A percentile compares a stretch with the other conserved stretches of the same genome.
Evolutionary conservation across 345 rosid species (phyloP).

Genomic region (Cardiospermum halicacabum): DNA sequence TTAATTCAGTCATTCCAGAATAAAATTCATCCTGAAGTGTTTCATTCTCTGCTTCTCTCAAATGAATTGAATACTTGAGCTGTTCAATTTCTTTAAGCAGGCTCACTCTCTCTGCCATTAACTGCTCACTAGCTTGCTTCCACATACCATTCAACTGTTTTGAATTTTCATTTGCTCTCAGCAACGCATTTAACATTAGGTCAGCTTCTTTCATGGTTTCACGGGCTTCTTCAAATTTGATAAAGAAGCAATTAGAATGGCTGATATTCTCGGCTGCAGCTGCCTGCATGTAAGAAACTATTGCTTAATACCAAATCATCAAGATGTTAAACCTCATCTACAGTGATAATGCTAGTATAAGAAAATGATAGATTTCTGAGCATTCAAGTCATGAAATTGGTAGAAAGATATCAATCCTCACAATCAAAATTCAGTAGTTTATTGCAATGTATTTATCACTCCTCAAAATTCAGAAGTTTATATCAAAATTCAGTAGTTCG

Average conservation of each 20-base stretch:
- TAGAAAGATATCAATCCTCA: background rate
- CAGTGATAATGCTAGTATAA: constrained; percentile 1
- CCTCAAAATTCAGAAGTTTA: no score
- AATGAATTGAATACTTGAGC: constrained; percentile 42
- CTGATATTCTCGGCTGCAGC: constrained; percentile 31
- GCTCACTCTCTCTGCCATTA: constrained; percentile 41
- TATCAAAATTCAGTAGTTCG: no score
- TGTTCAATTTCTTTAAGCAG: constrained; percentile 52
- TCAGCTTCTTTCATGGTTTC: constrained; percentile 78
- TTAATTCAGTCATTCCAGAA: constrained; percentile 37
- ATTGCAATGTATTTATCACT: no score
- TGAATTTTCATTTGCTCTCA: constrained; percentile 59
- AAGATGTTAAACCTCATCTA: constrained; percentile 19
- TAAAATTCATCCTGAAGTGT: constrained; percentile 38
- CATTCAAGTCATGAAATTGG: background rate
- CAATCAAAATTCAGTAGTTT: constrained; percentile 11
- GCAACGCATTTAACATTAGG: constrained; percentile 51
- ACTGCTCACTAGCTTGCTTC: constrained; percentile 52
- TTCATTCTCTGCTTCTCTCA: constrained; percentile 53
- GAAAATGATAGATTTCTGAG: background rate
- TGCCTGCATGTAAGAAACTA: constrained; percentile 26
- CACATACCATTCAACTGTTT: constrained; percentile 45
- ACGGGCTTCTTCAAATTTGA: constrained; percentile 61
- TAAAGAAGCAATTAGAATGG: constrained; percentile 43
- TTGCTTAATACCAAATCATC: constrained; percentile 2